phyloP scores from a whole-genome alignment of 106 monocot genomes.

The Allium cepa region DNA sequence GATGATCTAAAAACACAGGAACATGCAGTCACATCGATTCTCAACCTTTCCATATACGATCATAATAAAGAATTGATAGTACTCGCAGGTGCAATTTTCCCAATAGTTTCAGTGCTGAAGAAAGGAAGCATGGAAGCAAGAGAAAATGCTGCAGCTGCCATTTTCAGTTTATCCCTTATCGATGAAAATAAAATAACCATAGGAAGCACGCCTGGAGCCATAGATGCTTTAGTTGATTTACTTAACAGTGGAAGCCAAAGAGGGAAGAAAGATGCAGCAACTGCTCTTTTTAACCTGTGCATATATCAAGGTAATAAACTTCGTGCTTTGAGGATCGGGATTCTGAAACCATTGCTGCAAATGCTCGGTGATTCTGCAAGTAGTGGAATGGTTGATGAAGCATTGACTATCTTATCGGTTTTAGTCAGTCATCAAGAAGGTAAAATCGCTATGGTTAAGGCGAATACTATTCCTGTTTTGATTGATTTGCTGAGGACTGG shows the following conservation, averaged over 20 bases:
- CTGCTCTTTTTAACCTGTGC: constrained; percentile 94
- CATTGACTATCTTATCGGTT: constrained; percentile 61
- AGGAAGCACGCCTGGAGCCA: constrained; percentile 72
- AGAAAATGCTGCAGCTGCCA: constrained; percentile 90
- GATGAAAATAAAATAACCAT: constrained; percentile 90
- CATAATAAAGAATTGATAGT: constrained; percentile 68
- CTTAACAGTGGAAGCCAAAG: constrained; percentile 55
- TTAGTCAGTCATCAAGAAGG: constrained; percentile 62
- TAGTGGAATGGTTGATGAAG: constrained; percentile 59
- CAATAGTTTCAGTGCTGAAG: constrained; percentile 52
- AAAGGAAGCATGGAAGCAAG: constrained; percentile 78
- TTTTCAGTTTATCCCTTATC: constrained; percentile 73
- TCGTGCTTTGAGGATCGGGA: constrained; percentile 11
- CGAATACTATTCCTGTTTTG: constrained; percentile 44
- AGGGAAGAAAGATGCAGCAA: constrained; percentile 88
- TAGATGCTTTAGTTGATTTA: constrained; percentile 72
- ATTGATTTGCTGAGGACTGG: constrained; percentile 57
- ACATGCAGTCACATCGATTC: constrained; percentile 59
- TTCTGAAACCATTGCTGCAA: constrained; percentile 7
- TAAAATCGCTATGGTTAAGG: constrained; percentile 39
- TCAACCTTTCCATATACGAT: constrained; percentile 71
- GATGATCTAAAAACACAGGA: constrained; percentile 59
- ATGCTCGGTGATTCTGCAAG: constrained; percentile 11
- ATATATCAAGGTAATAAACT: constrained; percentile 43
- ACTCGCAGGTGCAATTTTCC: constrained; percentile 64